Evolutionary conservation across 805 yeast genomes (phyloP).

Genomic region (Lachancea sp.): DNA sequence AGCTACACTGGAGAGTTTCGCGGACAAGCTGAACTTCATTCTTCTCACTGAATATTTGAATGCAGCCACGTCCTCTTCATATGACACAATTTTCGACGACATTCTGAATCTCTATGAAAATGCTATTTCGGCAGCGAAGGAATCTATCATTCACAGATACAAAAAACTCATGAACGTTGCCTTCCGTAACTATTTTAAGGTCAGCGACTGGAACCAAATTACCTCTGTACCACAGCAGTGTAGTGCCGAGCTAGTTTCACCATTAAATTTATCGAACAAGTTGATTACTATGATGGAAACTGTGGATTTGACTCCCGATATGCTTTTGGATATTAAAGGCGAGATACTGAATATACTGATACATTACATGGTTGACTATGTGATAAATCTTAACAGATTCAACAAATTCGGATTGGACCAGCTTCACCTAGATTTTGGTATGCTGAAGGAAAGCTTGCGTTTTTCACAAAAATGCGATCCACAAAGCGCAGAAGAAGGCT

Average conservation of each 20-base stretch:
- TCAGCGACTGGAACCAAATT: slow-evolving; percentile 29
- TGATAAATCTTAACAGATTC: slow-evolving; percentile 35
- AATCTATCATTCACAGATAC: slow-evolving; percentile 28
- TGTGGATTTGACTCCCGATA: slow-evolving; percentile 11
- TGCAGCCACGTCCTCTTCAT: slow-evolving; percentile 6
- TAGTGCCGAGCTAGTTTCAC: slow-evolving; percentile 10
- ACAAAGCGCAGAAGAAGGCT: slow-evolving; percentile 17
- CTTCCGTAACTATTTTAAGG: slow-evolving; percentile 29
- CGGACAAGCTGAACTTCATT: slow-evolving; percentile 7
- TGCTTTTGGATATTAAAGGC: slow-evolving; percentile 20
- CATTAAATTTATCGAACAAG: slow-evolving; percentile 2
- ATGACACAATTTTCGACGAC: slow-evolving; percentile 27
- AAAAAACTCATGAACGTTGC: slow-evolving; percentile 27
- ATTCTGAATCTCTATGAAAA: slow-evolving; percentile 25
- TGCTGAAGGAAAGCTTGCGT: slow-evolving; percentile 25
- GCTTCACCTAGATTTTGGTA: slow-evolving; percentile 27
- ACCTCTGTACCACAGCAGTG: slow-evolving; percentile 12
- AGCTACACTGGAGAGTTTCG: slow-evolving; percentile 1
- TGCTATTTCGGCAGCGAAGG: slow-evolving; percentile 27
- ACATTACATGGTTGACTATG: slow-evolving; percentile 31
- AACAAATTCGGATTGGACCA: slow-evolving; percentile 31
- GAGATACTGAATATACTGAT: slow-evolving; percentile 25
- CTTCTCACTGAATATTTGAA: slow-evolving; percentile 9
- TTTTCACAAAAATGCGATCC: slow-evolving; percentile 16
- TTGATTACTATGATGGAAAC: not conserved